Evolutionary conservation across 2,329 filamentous ascomycete genomes (phyloP), one percentile per base, ranked within the genome.

Genomic region (Plenodomus biglobosus): DNA sequence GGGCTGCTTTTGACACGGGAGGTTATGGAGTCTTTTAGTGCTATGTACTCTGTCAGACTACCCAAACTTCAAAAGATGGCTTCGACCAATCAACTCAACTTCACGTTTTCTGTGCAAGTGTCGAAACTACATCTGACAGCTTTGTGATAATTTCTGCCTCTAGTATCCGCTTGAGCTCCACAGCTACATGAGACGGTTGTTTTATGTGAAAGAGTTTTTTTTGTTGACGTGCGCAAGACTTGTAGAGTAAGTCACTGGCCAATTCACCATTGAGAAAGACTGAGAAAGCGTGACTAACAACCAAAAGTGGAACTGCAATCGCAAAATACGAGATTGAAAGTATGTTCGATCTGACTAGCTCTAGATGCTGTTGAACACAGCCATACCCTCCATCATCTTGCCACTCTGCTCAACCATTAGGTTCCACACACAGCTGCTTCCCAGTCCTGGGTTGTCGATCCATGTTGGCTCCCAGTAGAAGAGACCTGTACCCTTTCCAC

Each of bases 391-490:
- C 56, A 83, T 74, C 3, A 78, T 82, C 44, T 75, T 76, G 2
- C 83, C 80, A 2, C 75, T 75, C 54, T 74, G 77, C 48, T 76
- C 73, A 43, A 87, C 83, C 77, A 88, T 77, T 38, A 84, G 74
- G 68, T 85, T 87, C 58, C 83, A 82, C 16, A 75, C 73, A 62
- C 85, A 88, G 36, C 83, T 85, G 16, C 84, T 86, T 1, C 85
- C 85, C 42, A 88, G 68, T 0, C 70, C 79, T 10, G 80, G 78
- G 68, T 88, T 89, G 36, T 83, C 76, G 53, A 88, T 75, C 85
- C 85, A 90, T 0, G 81, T 83, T 0, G 85, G 85, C 66, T 90
- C 86, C 86, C 86, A 90, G 57, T 89, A 90, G 53, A 85, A 88
- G 7, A 90, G 38, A 0, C 85, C 87, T 3, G 69, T 21, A 1